A percentile compares a stretch with the other conserved stretches of the same genome.
Conservation (phyloP, 805 yeast genomes). For the Candida hispaniensis region DNA sequence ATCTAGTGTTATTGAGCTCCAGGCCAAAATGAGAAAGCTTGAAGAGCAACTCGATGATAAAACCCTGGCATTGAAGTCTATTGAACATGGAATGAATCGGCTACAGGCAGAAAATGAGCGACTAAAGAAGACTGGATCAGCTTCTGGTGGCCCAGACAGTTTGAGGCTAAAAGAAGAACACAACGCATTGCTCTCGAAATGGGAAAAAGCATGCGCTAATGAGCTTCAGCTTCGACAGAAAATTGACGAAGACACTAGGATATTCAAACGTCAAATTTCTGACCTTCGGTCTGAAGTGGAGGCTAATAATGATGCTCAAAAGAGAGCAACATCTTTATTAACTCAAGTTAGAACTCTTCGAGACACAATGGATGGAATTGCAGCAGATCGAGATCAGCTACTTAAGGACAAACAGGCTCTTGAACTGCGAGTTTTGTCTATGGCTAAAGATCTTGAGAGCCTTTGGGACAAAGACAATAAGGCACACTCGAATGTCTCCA, state of each 20-base stretch:
- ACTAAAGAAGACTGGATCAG: too few relatives aligned
- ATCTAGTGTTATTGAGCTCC: conserved; percentile 41
- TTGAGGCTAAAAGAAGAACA: too few relatives aligned
- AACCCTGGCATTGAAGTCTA: conserved; percentile 41
- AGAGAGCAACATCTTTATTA: conserved; percentile 36
- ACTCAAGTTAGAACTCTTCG: conserved; percentile 48
- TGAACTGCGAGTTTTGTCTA: conserved; percentile 36
- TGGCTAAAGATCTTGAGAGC: conserved; percentile 24
- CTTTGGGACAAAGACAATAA: too few relatives aligned
- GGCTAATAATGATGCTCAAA: conserved; percentile 38
- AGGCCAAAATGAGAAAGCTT: conserved; percentile 39
- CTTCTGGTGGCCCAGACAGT: too few relatives aligned
- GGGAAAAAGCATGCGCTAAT: too few relatives aligned
- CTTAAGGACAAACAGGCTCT: conserved; percentile 39
- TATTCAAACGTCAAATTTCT: too few relatives aligned
- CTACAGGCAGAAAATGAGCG: too few relatives aligned
- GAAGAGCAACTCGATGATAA: conserved; percentile 49
- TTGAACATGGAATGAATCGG: too few relatives aligned
- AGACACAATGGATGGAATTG: conserved; percentile 48
- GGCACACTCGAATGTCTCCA: conserved; percentile 2
- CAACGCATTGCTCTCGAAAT: too few relatives aligned
- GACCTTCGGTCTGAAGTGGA: conserved; percentile 34
- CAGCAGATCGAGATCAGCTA: conserved; percentile 52
- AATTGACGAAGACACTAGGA: too few relatives aligned
- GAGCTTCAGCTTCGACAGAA: too few relatives aligned